Conservation (phyloP, 768 basidiomycete species). For the Tricholoma flavovirens region DNA sequence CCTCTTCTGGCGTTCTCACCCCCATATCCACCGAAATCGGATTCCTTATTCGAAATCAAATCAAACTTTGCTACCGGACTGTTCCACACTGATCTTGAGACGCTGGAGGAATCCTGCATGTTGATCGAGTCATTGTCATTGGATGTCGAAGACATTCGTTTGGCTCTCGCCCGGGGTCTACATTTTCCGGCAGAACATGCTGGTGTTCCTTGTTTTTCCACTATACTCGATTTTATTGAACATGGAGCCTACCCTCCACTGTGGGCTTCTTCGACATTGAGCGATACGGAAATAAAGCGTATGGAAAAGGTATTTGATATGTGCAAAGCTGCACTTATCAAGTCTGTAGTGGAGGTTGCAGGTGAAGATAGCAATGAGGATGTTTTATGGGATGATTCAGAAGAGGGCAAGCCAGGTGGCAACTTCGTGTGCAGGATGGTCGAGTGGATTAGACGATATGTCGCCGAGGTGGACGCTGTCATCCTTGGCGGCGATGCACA, state of each 20-base stretch:
- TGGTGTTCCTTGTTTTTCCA: conserved; percentile 51
- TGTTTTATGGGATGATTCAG: conserved; percentile 67
- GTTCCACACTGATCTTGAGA: conserved; percentile 62
- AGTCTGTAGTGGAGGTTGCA: conserved; percentile 79
- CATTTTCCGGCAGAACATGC: conserved; percentile 53
- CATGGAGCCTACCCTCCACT: conserved; percentile 59
- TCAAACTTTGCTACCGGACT: conserved; percentile 40
- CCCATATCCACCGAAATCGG: conserved; percentile 35
- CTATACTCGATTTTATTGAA: conserved; percentile 72
- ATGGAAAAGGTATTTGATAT: conserved; percentile 72
- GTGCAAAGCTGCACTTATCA: conserved; percentile 83
- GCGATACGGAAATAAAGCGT: conserved; percentile 45
- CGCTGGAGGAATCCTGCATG: conserved; percentile 69
- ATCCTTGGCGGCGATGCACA: conserved; percentile 6
- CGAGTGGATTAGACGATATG: conserved; percentile 63
- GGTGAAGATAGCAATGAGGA: conserved; percentile 78
- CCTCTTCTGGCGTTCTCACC: conserved; percentile 58
- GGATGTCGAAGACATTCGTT: conserved; percentile 72
- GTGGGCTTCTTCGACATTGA: conserved; percentile 47
- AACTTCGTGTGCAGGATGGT: conserved; percentile 70
- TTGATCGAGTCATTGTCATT: conserved; percentile 72
- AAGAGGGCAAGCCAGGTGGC: conserved; percentile 55
- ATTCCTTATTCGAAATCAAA: conserved; percentile 32
- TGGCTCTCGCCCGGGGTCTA: conserved; percentile 63
- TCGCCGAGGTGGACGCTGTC: conserved; percentile 29